A percentile compares a stretch with the other conserved stretches of the same genome.
Conservation (phyloP, 331 rosid genomes). For the Ulmus americana region DNA sequence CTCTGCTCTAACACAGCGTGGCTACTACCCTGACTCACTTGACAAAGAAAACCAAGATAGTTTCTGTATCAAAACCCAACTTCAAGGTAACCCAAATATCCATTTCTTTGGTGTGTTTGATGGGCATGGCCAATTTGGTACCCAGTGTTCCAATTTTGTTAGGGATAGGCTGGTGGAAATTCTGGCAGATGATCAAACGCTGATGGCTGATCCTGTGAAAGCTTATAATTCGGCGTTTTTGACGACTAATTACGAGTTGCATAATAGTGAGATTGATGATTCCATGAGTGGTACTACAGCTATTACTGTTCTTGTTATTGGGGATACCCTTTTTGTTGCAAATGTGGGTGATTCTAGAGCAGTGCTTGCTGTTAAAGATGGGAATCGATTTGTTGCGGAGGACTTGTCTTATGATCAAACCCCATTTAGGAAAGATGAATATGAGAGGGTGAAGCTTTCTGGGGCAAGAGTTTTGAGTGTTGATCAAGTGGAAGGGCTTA, state of each 20-base stretch:
- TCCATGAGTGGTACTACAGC: conserved; percentile 92
- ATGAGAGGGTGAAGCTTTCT: conserved; percentile 69
- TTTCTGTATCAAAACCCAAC: conserved; percentile 55
- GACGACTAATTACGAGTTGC: conserved; percentile 54
- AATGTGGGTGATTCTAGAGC: conserved; percentile 96
- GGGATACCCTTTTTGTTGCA: conserved; percentile 62
- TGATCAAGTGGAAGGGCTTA: conserved; percentile 85
- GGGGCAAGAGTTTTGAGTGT: conserved; percentile 90
- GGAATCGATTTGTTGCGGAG: conserved; percentile 61
- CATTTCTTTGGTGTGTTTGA: conserved; percentile 96
- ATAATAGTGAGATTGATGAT: conserved; percentile 65
- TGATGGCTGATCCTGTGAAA: conserved; percentile 60
- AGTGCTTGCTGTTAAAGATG: conserved; percentile 73
- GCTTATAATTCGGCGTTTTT: conserved; percentile 65
- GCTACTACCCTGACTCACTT: conserved; percentile 80
- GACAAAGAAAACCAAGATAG: conserved; percentile 79
- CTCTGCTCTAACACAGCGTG: conserved; percentile 73
- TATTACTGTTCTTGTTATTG: conserved; percentile 76
- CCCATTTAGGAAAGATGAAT: conserved; percentile 88
- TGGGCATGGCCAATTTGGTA: conserved; percentile 86
- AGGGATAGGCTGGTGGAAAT: conserved; percentile 59
- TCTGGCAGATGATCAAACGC: conserved; percentile 44
- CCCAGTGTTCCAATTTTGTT: conserved; percentile 68
- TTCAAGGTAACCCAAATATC: conserved; percentile 64
- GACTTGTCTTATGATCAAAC: conserved; percentile 86